Evolutionary conservation across 2,329 filamentous ascomycete genomes (phyloP), one percentile per base, ranked within the genome.

Genomic region (Hypoxylon sp.): DNA sequence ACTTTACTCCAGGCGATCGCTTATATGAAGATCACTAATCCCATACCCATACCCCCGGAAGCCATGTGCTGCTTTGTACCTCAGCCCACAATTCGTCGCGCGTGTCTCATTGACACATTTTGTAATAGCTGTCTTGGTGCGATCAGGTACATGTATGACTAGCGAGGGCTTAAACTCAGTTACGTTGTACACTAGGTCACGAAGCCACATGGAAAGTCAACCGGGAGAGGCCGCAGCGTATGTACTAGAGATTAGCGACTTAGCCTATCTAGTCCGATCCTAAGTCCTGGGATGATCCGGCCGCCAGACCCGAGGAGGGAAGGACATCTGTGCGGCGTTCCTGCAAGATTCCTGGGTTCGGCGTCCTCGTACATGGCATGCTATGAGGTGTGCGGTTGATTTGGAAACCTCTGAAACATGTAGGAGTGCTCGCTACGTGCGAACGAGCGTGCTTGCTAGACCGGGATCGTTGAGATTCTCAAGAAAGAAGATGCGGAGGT

Each of bases 231-330:
- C 22, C 50, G 50, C 36, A 53, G 50, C 12, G 24, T 26, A 16
- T 51, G 12, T 14, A 3, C n/a, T 36, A 36, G 24, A 26, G 51
- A 45, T 54, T 54, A 54, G 51, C 51, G 51, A 45, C n/a, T 24
- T 12, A 11, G 16, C 14, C 32, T 45, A 18, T 6, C 24, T 6
- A 6, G 6, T 3, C 24, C 18, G 26, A 20, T 24, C 18, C 32
- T 11, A 12, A 20, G 30, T 30, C 30, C 22, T n/a, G 20, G 18
- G 54, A 18, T 28, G 49, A 64, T 64, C 54, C 54, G 61, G 54
- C 33, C 24, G 7, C 32, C 44, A 18, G 28, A 45, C 20, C 61
- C 54, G 54, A 64, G 48, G 48, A 49, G 52, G 36, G 11, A 20
- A 38, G 16, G 30, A 33, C 18, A 12, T 36, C 4, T 8, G 36